Evolutionary conservation across 2,329 filamentous ascomycete genomes (phyloP).

Genomic region (Penicillium decumbens): DNA sequence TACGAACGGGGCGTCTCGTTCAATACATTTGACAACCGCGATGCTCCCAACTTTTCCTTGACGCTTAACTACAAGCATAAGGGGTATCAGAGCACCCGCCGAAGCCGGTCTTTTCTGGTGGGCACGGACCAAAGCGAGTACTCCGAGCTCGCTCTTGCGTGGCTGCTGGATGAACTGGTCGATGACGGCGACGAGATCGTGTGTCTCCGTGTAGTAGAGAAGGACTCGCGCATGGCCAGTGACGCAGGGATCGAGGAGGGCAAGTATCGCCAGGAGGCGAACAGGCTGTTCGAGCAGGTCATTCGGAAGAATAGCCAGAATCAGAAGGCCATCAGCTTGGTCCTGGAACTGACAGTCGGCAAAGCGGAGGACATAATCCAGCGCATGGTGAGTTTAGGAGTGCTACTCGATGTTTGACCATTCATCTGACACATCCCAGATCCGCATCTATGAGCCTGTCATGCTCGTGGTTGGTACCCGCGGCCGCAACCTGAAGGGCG

Average conservation of each 20-base stretch:
- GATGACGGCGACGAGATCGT: constrained; percentile 93
- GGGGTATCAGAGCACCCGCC: constrained; percentile 73
- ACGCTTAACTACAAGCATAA: constrained; percentile 82
- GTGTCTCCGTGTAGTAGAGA: constrained; percentile 82
- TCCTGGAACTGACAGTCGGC: constrained; percentile 81
- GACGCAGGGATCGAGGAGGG: constrained; percentile 60
- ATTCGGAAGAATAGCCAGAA: constrained; percentile 75
- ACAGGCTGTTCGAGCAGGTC: constrained; percentile 68
- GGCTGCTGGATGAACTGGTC: constrained; percentile 85
- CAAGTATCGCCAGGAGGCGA: constrained; percentile 71
- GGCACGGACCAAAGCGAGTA: constrained; percentile 88
- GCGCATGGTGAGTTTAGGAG: constrained; percentile 61
- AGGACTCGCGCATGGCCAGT: constrained; percentile 65
- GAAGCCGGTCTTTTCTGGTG: constrained; percentile 83
- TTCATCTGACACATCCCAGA: constrained; percentile 49
- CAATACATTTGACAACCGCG: constrained; percentile 65
- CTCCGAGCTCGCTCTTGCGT: constrained; percentile 86
- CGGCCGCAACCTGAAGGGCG: constrained; percentile 75
- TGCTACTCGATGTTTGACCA: background rate
- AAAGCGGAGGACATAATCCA: constrained; percentile 89
- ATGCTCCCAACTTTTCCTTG: constrained; percentile 67
- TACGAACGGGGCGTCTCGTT: constrained; percentile 68
- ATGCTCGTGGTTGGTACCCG: constrained; percentile 87
- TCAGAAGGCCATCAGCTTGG: constrained; percentile 72
- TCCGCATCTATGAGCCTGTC: constrained; percentile 84